phyloP scores from a whole-genome alignment of 306 rosid species.

The Notholithocarpus densiflorus region DNA sequence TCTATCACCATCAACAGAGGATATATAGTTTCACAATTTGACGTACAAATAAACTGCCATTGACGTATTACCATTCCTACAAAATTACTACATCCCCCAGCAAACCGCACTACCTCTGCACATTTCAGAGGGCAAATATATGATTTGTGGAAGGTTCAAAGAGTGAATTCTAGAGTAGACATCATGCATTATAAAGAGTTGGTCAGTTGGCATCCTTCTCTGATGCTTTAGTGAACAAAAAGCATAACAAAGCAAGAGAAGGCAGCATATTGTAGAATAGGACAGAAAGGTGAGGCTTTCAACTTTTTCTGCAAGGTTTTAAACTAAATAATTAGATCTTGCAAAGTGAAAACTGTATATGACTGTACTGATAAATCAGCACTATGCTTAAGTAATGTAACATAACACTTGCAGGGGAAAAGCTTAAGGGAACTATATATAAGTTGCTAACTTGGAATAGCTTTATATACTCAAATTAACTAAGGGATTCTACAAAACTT shows the following conservation, averaged over 20 bases:
- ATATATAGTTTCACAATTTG: not conserved
- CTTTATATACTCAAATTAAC: conserved; percentile 5
- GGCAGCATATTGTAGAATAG: not conserved
- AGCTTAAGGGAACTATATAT: not conserved
- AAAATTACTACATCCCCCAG: not conserved
- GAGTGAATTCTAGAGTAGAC: not conserved
- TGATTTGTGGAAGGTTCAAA: not conserved
- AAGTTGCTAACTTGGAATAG: conserved; percentile 15
- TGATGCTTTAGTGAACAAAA: not conserved
- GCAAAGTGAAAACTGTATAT: not conserved
- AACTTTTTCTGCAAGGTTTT: not conserved
- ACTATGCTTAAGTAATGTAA: not conserved
- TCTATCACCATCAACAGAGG: not conserved
- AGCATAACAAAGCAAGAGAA: not conserved
- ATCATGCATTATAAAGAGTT: not conserved
- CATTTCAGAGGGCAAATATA: not conserved
- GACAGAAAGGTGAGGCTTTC: not conserved
- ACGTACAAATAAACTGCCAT: not conserved
- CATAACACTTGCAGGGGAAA: not conserved
- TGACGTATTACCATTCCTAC: not conserved
- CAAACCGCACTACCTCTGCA: not conserved
- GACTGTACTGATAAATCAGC: not conserved
- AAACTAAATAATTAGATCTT: not conserved
- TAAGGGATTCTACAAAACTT: not conserved
- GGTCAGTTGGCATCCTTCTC: not conserved